Conservation (phyloP, 805 yeast species). For the Pichia scutulata region DNA sequence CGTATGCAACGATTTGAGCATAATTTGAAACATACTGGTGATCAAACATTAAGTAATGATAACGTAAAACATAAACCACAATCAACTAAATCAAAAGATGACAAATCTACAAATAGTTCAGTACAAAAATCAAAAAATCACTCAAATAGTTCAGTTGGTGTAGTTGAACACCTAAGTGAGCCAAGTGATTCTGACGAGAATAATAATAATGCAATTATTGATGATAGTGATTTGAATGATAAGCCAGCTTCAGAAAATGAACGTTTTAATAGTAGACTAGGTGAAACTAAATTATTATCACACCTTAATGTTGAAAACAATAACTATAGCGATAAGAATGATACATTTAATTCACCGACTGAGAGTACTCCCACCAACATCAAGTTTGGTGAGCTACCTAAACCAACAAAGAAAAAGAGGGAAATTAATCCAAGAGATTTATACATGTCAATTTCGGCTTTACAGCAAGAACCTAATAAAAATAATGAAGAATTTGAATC, state of each 20-base stretch:
- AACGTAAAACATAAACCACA: neutral
- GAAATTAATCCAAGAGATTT: constrained; percentile 76
- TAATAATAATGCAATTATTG: neutral
- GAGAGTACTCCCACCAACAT: constrained; percentile 30
- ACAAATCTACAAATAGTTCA: neutral
- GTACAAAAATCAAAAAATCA: neutral
- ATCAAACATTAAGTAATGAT: neutral
- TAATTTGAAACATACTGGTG: neutral
- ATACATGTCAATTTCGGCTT: constrained; percentile 74
- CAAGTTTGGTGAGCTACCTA: constrained; percentile 54
- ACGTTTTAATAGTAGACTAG: too few relatives aligned
- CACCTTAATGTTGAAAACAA: neutral
- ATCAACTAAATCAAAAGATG: neutral
- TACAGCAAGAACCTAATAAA: constrained; percentile 44
- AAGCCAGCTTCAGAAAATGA: neutral
- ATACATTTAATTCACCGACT: neutral
- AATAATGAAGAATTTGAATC: constrained; percentile 37
- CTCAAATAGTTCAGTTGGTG: neutral
- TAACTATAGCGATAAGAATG: neutral
- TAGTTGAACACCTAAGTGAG: constrained; percentile 32
- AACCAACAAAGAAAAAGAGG: constrained; percentile 34
- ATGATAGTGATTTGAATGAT: neutral
- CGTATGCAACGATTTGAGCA: constrained; percentile 8
- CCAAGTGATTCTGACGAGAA: constrained; percentile 31
- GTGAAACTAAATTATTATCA: neutral